phyloP scores from a whole-genome alignment of 192 early-diverging fungal genomes.

The Coemansia sp. region DNA sequence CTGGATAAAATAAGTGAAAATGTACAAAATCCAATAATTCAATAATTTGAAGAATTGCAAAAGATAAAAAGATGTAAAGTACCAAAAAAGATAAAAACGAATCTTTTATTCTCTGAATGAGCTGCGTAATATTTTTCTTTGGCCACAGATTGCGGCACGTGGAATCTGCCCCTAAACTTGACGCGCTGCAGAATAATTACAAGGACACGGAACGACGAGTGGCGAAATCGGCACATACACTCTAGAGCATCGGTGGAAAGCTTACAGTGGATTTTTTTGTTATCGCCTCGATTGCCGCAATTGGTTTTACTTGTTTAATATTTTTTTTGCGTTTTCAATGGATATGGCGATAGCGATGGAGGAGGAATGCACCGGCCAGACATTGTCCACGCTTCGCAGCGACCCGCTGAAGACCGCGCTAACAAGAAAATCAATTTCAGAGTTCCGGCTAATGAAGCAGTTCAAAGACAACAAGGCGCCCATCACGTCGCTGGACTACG shows the following conservation, averaged over 20 bases:
- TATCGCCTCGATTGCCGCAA: neutral
- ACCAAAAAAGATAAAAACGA: neutral
- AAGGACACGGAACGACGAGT: too few relatives aligned
- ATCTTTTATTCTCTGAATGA: too few relatives aligned
- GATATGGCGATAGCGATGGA: neutral
- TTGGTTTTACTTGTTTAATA: neutral
- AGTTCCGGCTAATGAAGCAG: conserved; percentile 61
- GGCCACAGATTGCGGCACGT: neutral
- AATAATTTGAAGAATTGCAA: neutral
- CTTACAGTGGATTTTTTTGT: neutral
- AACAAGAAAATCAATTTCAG: conserved; percentile 11
- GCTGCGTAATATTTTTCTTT: too few relatives aligned
- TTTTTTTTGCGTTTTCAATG: neutral
- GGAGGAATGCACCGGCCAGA: conserved; percentile 15
- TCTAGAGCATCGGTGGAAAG: neutral
- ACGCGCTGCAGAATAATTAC: neutral
- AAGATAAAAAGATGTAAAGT: conserved; percentile 5
- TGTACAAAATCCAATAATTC: neutral
- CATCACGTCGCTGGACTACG: conserved; percentile 84
- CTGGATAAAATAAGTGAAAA: neutral
- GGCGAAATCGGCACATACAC: too few relatives aligned
- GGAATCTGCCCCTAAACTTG: neutral
- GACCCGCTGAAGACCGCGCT: conserved; percentile 37
- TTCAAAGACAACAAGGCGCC: conserved; percentile 73
- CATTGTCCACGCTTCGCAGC: conserved; percentile 22